Conservation (phyloP, 306 rosid species). For the Senna tora region DNA sequence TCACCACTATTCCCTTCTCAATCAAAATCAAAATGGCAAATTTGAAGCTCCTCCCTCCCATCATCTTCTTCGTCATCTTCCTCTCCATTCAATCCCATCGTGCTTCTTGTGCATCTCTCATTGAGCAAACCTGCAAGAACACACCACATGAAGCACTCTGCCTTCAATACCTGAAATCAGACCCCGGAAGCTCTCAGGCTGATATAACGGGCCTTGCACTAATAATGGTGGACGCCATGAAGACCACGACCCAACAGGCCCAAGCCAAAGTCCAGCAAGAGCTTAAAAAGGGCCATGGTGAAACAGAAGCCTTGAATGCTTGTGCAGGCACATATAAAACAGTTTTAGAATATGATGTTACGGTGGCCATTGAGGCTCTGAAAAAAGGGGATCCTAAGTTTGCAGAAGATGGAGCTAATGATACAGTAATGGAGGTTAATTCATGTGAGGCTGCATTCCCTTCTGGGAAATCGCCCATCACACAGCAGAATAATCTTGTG, state of each 20-base stretch:
- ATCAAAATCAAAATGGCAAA: conserved; percentile 25
- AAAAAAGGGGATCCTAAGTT: conserved; percentile 43
- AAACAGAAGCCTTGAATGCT: conserved; percentile 16
- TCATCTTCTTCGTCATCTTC: no score
- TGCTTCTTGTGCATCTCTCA: conserved; percentile 23
- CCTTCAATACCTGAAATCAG: conserved; percentile 37
- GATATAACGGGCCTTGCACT: conserved; percentile 43
- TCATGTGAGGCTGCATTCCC: conserved; percentile 43
- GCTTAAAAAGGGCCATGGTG: conserved; percentile 2
- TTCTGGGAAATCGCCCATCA: conserved; percentile 42
- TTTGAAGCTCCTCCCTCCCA: conserved; percentile 7
- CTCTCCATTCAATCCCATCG: background rate
- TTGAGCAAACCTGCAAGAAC: conserved; percentile 47
- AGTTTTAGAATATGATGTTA: conserved; percentile 41
- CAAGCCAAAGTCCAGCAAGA: background rate
- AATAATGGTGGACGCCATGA: conserved; percentile 41
- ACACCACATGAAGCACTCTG: conserved; percentile 51
- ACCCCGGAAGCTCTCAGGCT: conserved; percentile 37
- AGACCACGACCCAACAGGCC: conserved; percentile 34
- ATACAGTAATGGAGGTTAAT: conserved; percentile 40
- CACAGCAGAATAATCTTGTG: conserved; percentile 30
- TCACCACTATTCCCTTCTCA: no score
- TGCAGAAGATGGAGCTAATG: conserved; percentile 46
- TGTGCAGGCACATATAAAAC: conserved; percentile 38
- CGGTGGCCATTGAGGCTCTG: conserved; percentile 47